phyloP scores from a whole-genome alignment of 805 yeast genomes.

The Schwanniomyces pseudopolymorphus region DNA sequence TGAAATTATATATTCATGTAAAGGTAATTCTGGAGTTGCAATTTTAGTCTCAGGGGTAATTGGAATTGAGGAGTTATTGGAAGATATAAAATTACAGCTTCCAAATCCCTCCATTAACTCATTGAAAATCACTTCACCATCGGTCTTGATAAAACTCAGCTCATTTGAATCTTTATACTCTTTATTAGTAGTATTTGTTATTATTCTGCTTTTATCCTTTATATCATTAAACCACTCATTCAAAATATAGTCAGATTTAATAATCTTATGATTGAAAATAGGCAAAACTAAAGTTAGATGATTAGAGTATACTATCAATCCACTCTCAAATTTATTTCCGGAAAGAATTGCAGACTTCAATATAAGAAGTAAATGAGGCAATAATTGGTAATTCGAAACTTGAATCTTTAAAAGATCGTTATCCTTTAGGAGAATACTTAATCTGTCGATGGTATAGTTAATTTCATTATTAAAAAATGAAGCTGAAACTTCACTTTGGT shows the following conservation, averaged over 20 bases:
- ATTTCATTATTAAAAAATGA: constrained; percentile 16
- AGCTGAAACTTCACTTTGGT: constrained; percentile 16
- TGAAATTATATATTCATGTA: background rate
- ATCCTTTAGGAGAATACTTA: constrained; percentile 10
- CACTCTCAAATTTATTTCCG: constrained; percentile 13
- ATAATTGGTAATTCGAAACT: constrained; percentile 29
- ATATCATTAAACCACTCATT: constrained; percentile 23
- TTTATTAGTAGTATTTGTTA: background rate
- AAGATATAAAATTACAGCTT: constrained; percentile 10
- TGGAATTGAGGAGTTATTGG: constrained; percentile 12
- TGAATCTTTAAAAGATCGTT: constrained; percentile 16
- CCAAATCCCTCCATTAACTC: constrained; percentile 15
- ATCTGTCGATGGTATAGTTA: constrained; percentile 13
- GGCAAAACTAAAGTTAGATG: constrained; percentile 24
- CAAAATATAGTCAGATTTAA: constrained; percentile 19
- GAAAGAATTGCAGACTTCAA: constrained; percentile 25
- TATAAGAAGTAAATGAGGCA: constrained; percentile 31
- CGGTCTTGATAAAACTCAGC: constrained; percentile 3
- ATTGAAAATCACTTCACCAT: constrained; percentile 6
- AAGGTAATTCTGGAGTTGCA: constrained; percentile 10
- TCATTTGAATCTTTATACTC: background rate
- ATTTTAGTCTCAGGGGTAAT: constrained; percentile 9
- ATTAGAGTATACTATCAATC: constrained; percentile 17
- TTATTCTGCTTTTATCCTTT: background rate
- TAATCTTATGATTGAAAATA: constrained; percentile 25